Base-by-base conservation (phyloP, 75 land plant species). In the Isoetes taiwanensis region DNA sequence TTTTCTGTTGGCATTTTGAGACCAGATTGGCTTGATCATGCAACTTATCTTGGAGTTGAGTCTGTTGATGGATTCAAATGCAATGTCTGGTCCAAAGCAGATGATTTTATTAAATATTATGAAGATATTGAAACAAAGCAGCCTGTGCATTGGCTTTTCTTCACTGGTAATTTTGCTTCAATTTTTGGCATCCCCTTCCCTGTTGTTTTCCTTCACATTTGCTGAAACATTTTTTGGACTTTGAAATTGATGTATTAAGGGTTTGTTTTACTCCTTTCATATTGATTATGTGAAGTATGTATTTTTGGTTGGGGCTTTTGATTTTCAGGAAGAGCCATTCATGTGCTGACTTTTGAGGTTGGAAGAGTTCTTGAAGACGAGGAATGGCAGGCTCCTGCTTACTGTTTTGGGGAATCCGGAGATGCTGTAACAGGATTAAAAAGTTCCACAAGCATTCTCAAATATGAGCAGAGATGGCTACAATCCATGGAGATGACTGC, bases 11-110 rank as follows among this genome's bases (percentile, higher is more conserved):
- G 94, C n/a, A 81, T 88, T 41, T 69, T 88, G 32, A 67, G 79
- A n/a, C 96, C 96, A 3, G 60, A 89, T 59, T 89, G 90, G 86
- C 76, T 89, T 31, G 78, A 75, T 43, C 80, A 80, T 31, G 84
- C 90, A 27, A 54, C 52, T 1, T 89, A 84, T 38, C 62, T 84
- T 16, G 89, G 90, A 1, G 74, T 67, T 32, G 26, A 56, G 17
- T 10, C n/a, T 27, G 68, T 79, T 33, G 76, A 84, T 62, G 90
- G 90, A 2, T 88, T 88, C 59, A 63, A 73, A 14, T 88, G 95
- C 57, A 77, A 88, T 67, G 78, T 73, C 24, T 89, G 90, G 90
- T 64, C 62, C 54, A 89, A 89, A 67, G 79, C 27, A 6, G 86
- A 82, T 23, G n/a, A n/a, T n/a, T 89, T 85, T 67, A 79, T 84